Evolutionary conservation across 257 asterid genomes (phyloP).

Genomic region (Datura wrightii): DNA sequence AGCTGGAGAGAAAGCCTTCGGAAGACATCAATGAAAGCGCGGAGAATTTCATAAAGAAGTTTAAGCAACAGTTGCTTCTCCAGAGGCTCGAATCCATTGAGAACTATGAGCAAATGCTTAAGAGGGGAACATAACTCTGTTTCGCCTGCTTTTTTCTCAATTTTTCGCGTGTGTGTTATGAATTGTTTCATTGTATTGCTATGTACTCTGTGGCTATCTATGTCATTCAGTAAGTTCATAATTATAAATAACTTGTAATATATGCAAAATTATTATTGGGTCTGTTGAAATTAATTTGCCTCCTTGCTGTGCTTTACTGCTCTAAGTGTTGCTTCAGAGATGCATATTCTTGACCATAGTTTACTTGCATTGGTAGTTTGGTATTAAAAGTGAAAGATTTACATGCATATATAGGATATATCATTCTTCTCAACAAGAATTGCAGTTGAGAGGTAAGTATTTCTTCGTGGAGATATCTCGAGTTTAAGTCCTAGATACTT

Average conservation of each 20-base stretch:
- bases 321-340: neutral
- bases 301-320: neutral
- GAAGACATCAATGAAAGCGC: slow-evolving; percentile 74
- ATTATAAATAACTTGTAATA: slow-evolving; percentile 21
- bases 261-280: neutral
- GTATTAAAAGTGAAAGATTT: neutral
- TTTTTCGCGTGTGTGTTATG: neutral
- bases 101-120: slow-evolving; percentile 74
- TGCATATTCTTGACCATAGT: neutral
- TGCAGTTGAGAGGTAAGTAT: neutral
- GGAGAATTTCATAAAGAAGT: slow-evolving; percentile 72
- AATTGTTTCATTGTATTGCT: neutral
- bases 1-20: slow-evolving; percentile 48
- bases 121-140: slow-evolving; percentile 53
- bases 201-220: neutral
- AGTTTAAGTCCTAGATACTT: neutral
- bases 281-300: neutral
- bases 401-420: neutral
- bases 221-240: neutral
- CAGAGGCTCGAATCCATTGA: slow-evolving; percentile 85
- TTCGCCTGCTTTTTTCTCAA: neutral
- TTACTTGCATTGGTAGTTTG: neutral
- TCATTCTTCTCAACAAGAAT: neutral
- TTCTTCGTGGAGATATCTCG: fast-evolving
- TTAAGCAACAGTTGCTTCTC: slow-evolving; percentile 63